A percentile compares a stretch with the other conserved stretches of the same genome.
These are phyloP conservation scores for Aspergillus fumigatiaffinis DNA, from an alignment of 2,329 filamentous ascomycete species.

Conservation along the genomic window DNA sequence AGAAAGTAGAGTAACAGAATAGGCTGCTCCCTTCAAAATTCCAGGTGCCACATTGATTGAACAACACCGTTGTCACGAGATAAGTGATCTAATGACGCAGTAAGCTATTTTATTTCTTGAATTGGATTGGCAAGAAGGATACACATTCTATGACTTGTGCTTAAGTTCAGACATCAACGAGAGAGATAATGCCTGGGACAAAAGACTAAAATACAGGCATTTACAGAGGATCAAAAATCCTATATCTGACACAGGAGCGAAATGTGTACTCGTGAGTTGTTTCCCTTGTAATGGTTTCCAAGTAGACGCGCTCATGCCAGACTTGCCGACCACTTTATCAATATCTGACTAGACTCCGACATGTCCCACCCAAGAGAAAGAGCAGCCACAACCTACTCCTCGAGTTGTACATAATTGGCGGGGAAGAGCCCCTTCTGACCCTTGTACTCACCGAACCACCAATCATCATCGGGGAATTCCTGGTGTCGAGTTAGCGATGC, in stretches of 20 bases:
- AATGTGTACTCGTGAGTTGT: not conserved
- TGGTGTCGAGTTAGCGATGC: conserved; percentile 34
- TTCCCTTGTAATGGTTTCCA: not conserved
- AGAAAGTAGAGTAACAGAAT: too few species aligned
- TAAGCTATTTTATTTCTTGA: not conserved
- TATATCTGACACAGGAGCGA: not conserved
- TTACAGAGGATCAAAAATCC: not conserved
- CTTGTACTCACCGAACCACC: conserved; percentile 89
- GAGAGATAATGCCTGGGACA: not conserved
- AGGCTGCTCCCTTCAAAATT: not conserved
- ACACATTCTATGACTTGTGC: not conserved
- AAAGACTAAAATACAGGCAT: not conserved
- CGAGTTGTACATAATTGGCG: conserved; percentile 45
- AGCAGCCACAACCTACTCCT: not conserved
- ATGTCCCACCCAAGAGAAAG: not conserved
- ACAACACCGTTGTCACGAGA: not conserved
- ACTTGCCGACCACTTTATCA: not conserved
- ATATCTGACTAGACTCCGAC: not conserved
- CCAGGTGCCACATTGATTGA: not conserved
- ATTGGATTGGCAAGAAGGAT: not conserved
- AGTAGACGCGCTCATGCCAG: not conserved
- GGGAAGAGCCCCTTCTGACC: conserved; percentile 79
- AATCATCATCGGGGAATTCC: conserved; percentile 98
- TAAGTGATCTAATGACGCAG: not conserved
- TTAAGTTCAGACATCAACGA: not conserved